Conservation (phyloP, 192 early-diverging fungal genomes). For the Backusella morwellensis region DNA sequence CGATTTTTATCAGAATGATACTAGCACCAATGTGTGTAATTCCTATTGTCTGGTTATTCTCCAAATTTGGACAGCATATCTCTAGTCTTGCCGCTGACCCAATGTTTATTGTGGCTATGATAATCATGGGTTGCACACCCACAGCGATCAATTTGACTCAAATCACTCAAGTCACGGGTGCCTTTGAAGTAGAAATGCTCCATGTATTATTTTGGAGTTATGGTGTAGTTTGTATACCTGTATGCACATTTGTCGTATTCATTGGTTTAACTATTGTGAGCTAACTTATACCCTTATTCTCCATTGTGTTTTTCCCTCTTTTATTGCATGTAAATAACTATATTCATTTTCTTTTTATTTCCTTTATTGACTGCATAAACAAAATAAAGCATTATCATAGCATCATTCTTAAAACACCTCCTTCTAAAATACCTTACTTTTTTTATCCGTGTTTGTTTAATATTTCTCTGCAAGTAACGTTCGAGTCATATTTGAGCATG, state of each 20-base stretch:
- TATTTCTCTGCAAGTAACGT: neutral
- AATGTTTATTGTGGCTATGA: conserved; percentile 59
- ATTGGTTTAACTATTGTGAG: conserved; percentile 29
- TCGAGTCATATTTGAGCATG: neutral
- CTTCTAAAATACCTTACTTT: neutral
- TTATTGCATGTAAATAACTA: neutral
- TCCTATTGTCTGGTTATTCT: conserved; percentile 29
- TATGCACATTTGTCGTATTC: conserved; percentile 26
- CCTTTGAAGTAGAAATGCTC: conserved; percentile 67
- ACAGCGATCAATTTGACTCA: conserved; percentile 75
- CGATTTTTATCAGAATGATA: conserved; percentile 35
- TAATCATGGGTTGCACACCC: conserved; percentile 64
- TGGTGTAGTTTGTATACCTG: conserved; percentile 42
- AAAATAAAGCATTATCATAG: neutral
- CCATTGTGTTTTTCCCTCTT: neutral
- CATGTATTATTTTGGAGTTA: conserved; percentile 71
- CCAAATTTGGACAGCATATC: neutral
- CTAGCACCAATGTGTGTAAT: conserved; percentile 38
- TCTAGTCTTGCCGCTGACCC: conserved; percentile 58
- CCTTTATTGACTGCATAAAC: no score
- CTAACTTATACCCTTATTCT: neutral
- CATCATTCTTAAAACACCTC: neutral
- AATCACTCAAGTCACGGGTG: conserved; percentile 62
- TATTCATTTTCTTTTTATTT: neutral
- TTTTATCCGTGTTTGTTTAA: neutral